These are phyloP conservation scores for Scheffersomyces amazonensis DNA, from an alignment of 805 yeast species.

Conservation along the genomic window DNA sequence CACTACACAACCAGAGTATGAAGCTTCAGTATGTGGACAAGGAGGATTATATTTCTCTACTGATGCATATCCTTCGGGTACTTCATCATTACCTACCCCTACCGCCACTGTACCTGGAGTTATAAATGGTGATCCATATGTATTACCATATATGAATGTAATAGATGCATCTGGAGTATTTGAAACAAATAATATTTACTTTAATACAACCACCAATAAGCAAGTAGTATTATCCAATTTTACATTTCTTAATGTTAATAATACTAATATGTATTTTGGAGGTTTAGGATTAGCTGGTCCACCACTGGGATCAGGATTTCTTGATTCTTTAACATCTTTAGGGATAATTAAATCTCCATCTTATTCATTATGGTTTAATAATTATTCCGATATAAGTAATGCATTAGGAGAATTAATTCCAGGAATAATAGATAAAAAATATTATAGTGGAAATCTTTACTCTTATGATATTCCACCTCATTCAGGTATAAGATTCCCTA, in stretches of 20 bases:
- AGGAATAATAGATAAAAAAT: conserved; percentile 55
- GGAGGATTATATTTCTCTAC: conserved; percentile 22
- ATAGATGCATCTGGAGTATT: conserved; percentile 25
- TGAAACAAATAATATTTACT: conserved; percentile 19
- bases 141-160: conserved; percentile 27
- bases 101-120: conserved; percentile 7
- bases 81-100: conserved; percentile 10
- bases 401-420: conserved; percentile 42
- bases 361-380: conserved; percentile 31
- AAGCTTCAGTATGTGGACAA: conserved; percentile 23
- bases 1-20: conserved; percentile 18
- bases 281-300: conserved; percentile 35
- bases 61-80: conserved; percentile 7
- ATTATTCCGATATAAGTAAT: conserved; percentile 6
- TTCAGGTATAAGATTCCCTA: conserved; percentile 46
- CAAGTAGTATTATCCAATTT: conserved; percentile 15
- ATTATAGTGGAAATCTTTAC: conserved; percentile 45
- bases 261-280: conserved; percentile 23
- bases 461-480: conserved; percentile 50
- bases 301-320: conserved; percentile 23
- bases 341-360: conserved; percentile 26
- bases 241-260: conserved; percentile 24
- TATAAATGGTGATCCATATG: conserved; percentile 11
- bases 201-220: conserved; percentile 10
- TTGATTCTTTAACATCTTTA: conserved; percentile 14